These are phyloP conservation scores for Trypethelium eluteriae DNA, from an alignment of 495 filamentous ascomycete species.

Conservation along the genomic window DNA sequence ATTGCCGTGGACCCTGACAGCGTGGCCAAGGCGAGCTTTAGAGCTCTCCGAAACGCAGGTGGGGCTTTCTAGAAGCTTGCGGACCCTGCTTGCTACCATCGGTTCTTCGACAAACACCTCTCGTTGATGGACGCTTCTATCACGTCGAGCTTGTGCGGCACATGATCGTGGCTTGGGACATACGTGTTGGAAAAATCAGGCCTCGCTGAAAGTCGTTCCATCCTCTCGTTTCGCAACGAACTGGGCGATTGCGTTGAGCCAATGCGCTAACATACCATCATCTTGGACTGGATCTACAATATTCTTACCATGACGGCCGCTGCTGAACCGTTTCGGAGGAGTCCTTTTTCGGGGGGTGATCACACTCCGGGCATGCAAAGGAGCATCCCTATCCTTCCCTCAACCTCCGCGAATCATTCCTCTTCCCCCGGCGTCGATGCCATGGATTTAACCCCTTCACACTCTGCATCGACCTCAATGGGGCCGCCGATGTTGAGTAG, in stretches of 20 bases:
- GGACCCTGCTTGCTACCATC: background rate
- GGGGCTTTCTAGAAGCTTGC: slow-evolving; percentile 2
- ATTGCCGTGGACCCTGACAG: background rate
- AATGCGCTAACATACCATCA: slow-evolving; percentile 1
- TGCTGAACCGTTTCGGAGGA: slow-evolving; percentile 27
- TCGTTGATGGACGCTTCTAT: slow-evolving; percentile 8
- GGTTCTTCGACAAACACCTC: background rate
- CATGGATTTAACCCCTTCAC: slow-evolving; percentile 32
- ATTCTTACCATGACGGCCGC: slow-evolving; percentile 31
- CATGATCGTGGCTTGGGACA: background rate
- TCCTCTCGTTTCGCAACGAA: background rate
- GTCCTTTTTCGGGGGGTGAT: slow-evolving; percentile 30
- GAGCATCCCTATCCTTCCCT: slow-evolving; percentile 35
- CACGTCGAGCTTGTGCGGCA: background rate
- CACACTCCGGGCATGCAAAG: slow-evolving; percentile 27
- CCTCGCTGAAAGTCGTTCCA: background rate
- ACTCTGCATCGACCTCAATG: slow-evolving; percentile 27
- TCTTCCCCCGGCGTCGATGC: slow-evolving; percentile 27
- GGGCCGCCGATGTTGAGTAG: slow-evolving; percentile 31
- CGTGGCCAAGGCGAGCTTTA: background rate
- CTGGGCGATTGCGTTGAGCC: background rate
- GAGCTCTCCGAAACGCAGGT: slow-evolving; percentile 6
- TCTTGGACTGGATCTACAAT: background rate
- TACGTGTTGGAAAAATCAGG: background rate
- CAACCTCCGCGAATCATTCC: slow-evolving; percentile 24